These are phyloP conservation scores for Phlebiopsis gigantea DNA, from an alignment of 768 basidiomycete species.

Conservation along the genomic window DNA sequence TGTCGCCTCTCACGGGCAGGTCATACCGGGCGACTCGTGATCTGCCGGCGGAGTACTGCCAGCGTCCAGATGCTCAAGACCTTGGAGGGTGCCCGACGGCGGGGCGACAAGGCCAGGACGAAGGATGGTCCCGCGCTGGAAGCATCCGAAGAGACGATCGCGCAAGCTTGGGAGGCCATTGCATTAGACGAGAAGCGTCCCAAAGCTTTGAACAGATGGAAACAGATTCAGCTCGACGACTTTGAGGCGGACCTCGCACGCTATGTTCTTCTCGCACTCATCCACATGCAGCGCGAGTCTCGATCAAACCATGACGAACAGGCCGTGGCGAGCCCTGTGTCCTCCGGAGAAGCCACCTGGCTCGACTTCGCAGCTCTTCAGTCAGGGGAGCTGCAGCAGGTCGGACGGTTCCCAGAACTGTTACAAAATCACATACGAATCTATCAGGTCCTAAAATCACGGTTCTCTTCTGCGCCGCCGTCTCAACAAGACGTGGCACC, in stretches of 20 bases:
- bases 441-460: slow-evolving; percentile 41
- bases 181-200: slow-evolving; percentile 27
- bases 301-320: background rate
- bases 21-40: slow-evolving; percentile 18
- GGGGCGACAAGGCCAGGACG: slow-evolving; percentile 18
- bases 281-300: slow-evolving; percentile 13
- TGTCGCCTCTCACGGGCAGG: slow-evolving; percentile 18
- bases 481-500: background rate
- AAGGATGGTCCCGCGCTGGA: slow-evolving; percentile 13
- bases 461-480: background rate
- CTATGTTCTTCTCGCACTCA: slow-evolving; percentile 25
- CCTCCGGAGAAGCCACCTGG: slow-evolving; percentile 32
- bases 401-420: slow-evolving; percentile 42
- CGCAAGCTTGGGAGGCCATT: slow-evolving; percentile 40
- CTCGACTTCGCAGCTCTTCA: slow-evolving; percentile 48
- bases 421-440: slow-evolving; percentile 48
- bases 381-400: slow-evolving; percentile 47
- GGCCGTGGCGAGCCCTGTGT: background rate
- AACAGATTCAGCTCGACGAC: slow-evolving; percentile 22
- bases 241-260: slow-evolving; percentile 25
- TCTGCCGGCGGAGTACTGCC: slow-evolving; percentile 13
- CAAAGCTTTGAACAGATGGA: slow-evolving; percentile 18
- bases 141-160: slow-evolving; percentile 36
- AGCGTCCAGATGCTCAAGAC: slow-evolving; percentile 16
- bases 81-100: slow-evolving; percentile 19